Conservation (phyloP, 1,139 yeast species). For the Tardiomyces depauwii region DNA sequence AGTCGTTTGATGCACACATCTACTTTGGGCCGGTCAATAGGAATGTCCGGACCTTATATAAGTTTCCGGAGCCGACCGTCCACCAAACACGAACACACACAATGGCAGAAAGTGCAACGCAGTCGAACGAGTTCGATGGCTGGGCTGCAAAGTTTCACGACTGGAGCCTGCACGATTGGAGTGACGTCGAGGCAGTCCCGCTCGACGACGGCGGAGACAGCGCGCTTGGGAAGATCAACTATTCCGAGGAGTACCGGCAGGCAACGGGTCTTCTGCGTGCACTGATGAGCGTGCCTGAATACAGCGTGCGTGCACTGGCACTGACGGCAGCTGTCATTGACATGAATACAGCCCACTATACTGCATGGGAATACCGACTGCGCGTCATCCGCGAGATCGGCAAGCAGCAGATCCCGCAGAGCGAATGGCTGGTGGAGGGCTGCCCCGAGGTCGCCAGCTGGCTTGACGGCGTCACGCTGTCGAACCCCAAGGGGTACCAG, state of each 20-base stretch:
- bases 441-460: constrained; percentile 33
- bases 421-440: constrained; percentile 14
- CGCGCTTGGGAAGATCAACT: constrained; percentile 61
- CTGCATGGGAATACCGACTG: constrained; percentile 74
- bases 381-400: constrained; percentile 36
- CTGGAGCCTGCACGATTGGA: constrained; percentile 21
- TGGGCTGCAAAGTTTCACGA: background rate
- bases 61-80: too few species aligned
- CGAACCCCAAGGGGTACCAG: constrained; percentile 84
- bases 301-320: constrained; percentile 57
- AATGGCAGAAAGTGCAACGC: too few species aligned
- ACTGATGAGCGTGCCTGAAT: constrained; percentile 48
- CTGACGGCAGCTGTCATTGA: constrained; percentile 55
- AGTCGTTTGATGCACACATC: too few species aligned
- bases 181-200: constrained; percentile 23
- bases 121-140: background rate
- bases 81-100: too few species aligned
- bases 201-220: constrained; percentile 34
- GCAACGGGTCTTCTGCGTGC: constrained; percentile 56
- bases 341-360: constrained; percentile 79
- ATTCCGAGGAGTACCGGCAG: constrained; percentile 55
- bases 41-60: too few species aligned
- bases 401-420: constrained; percentile 20
- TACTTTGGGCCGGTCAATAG: too few species aligned
- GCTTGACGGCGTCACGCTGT: constrained; percentile 67